Conservation (phyloP, 1,284 basidiomycete genomes). For the Cutaneotrichosporon dermatis region DNA sequence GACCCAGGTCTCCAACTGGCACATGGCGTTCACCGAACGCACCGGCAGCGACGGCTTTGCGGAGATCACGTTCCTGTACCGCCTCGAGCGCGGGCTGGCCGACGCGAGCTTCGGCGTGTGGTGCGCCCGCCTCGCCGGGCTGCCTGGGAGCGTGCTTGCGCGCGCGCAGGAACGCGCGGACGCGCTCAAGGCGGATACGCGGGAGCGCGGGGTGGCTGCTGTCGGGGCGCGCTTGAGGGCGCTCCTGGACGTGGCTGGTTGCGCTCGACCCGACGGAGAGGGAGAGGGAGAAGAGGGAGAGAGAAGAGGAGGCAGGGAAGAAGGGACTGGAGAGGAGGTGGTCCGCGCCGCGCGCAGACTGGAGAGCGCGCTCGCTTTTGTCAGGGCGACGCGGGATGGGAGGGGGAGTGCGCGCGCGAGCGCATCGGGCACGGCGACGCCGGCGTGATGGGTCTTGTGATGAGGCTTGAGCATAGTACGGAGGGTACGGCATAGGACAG, state of each 20-base stretch:
- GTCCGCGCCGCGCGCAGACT: slow-evolving; percentile 6
- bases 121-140: slow-evolving; percentile 76
- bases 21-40: slow-evolving; percentile 71
- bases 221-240: slow-evolving; percentile 5
- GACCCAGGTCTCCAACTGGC: slow-evolving; percentile 61
- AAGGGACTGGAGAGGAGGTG: background rate
- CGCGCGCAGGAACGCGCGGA: slow-evolving; percentile 59
- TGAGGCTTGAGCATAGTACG: no score
- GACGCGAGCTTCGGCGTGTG: slow-evolving; percentile 82
- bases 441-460: background rate
- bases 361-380: slow-evolving; percentile 15
- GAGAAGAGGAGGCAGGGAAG: no score
- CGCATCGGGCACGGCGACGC: background rate
- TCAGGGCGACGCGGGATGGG: background rate
- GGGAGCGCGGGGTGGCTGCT: slow-evolving; percentile 9
- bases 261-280: no score
- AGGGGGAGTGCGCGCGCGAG: background rate
- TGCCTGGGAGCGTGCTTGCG: slow-evolving; percentile 64
- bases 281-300: background rate
- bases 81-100: slow-evolving; percentile 65
- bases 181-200: slow-evolving; percentile 54
- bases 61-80: slow-evolving; percentile 81
- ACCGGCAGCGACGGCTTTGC: slow-evolving; percentile 62
- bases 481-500: no score
- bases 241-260: background rate